Evolutionary conservation across 2,329 filamentous ascomycete genomes (phyloP).

Genomic region (Cordyceps javanica): DNA sequence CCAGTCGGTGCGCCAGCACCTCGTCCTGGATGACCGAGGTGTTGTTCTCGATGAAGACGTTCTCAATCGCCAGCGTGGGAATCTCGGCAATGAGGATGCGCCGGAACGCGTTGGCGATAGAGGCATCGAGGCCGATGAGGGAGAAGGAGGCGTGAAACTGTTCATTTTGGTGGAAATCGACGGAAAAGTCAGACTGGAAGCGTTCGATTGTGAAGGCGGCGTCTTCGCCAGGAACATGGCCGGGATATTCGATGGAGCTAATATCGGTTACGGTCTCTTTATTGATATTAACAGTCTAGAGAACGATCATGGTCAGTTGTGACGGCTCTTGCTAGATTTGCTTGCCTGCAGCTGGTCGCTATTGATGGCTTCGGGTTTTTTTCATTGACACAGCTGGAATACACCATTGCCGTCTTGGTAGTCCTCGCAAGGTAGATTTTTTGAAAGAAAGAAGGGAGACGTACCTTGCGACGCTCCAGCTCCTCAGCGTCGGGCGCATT

Average conservation of each 20-base stretch:
- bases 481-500: slow-evolving; percentile 45
- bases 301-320: slow-evolving; percentile 7
- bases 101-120: slow-evolving; percentile 93
- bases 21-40: slow-evolving; percentile 98
- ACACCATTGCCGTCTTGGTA: background rate
- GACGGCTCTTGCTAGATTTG: background rate
- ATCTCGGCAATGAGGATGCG: slow-evolving; percentile 94
- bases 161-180: slow-evolving; percentile 81
- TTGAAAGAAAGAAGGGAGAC: slow-evolving; percentile 15
- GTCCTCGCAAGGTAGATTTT: background rate
- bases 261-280: slow-evolving; percentile 87
- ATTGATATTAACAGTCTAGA: slow-evolving; percentile 77
- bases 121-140: slow-evolving; percentile 83
- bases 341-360: background rate
- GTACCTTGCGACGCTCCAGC: slow-evolving; percentile 55
- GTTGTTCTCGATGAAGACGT: slow-evolving; percentile 90
- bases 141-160: slow-evolving; percentile 79
- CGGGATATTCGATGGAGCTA: slow-evolving; percentile 84
- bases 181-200: slow-evolving; percentile 63
- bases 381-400: background rate
- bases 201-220: slow-evolving; percentile 69
- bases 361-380: background rate
- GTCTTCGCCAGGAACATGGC: slow-evolving; percentile 85
- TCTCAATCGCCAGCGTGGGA: slow-evolving; percentile 88
- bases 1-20: slow-evolving; percentile 83